phyloP scores from a whole-genome alignment of 2,329 filamentous ascomycete species.

The Fusarium sacchari region DNA sequence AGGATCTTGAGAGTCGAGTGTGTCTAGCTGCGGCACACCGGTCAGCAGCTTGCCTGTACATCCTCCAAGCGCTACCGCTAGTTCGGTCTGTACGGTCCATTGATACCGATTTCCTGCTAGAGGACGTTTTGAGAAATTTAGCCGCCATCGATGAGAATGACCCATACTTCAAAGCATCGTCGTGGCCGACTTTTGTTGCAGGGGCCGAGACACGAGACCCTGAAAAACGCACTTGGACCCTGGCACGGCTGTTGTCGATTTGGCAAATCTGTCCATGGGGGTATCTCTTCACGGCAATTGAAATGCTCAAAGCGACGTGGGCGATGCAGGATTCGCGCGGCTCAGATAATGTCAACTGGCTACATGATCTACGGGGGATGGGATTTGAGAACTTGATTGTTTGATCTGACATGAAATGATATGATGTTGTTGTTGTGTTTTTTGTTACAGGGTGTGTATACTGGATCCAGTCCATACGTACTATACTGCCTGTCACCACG shows the following conservation, averaged over 20 bases:
- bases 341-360: slow-evolving; percentile 50
- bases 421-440: background rate
- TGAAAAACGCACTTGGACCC: slow-evolving; percentile 60
- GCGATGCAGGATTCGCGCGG: slow-evolving; percentile 51
- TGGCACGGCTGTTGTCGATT: slow-evolving; percentile 58
- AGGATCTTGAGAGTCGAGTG: slow-evolving; percentile 55
- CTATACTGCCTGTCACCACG: slow-evolving; percentile 1
- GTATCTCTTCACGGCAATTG: slow-evolving; percentile 61
- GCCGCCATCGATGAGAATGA: slow-evolving; percentile 59
- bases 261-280: slow-evolving; percentile 60
- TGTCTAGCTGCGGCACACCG: slow-evolving; percentile 59
- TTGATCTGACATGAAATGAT: slow-evolving; percentile 37
- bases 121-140: slow-evolving; percentile 62
- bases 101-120: slow-evolving; percentile 57
- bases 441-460: slow-evolving; percentile 2
- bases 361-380: slow-evolving; percentile 55
- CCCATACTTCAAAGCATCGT: slow-evolving; percentile 67
- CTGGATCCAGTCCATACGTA: slow-evolving; percentile 21
- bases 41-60: slow-evolving; percentile 59
- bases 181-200: slow-evolving; percentile 69
- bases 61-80: slow-evolving; percentile 56
- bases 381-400: slow-evolving; percentile 60
- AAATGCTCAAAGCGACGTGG: slow-evolving; percentile 61
- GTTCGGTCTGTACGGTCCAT: slow-evolving; percentile 50
- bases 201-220: slow-evolving; percentile 63